Conservation (phyloP, 345 rosid species). For the Gossypium herbaceum region DNA sequence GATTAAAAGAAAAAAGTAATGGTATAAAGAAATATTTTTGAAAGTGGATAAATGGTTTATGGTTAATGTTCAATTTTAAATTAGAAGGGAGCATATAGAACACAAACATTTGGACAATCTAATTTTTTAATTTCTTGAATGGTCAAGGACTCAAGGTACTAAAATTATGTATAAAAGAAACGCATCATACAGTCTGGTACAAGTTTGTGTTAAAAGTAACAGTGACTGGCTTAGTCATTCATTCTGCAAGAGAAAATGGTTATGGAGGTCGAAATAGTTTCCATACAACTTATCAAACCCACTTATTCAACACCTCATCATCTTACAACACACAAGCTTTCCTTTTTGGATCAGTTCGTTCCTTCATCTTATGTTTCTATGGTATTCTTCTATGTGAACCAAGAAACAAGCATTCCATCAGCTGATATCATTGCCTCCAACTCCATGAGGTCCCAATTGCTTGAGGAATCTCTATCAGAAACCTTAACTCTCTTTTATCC, state of each 20-base stretch:
- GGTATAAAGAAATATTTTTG: no score
- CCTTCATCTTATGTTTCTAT: background rate
- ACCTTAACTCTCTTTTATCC: conserved; percentile 22
- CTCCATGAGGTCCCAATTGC: background rate
- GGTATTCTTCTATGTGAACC: background rate
- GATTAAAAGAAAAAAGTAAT: no score
- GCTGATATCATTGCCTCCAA: background rate
- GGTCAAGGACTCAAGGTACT: no score
- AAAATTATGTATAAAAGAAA: background rate
- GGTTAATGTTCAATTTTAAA: no score
- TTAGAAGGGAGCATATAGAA: no score
- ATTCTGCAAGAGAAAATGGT: background rate
- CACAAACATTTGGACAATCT: no score
- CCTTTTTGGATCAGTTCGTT: background rate
- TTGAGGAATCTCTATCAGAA: conserved; percentile 18
- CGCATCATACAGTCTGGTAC: background rate
- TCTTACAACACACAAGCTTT: background rate
- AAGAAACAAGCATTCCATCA: background rate
- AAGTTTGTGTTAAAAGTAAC: background rate
- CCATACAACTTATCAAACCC: background rate
- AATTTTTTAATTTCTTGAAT: no score
- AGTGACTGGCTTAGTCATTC: background rate
- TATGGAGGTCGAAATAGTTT: background rate
- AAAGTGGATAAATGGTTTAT: no score
- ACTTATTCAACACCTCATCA: conserved; percentile 2